Conservation (phyloP, 345 rosid genomes). For the Pugionium cornutum region DNA sequence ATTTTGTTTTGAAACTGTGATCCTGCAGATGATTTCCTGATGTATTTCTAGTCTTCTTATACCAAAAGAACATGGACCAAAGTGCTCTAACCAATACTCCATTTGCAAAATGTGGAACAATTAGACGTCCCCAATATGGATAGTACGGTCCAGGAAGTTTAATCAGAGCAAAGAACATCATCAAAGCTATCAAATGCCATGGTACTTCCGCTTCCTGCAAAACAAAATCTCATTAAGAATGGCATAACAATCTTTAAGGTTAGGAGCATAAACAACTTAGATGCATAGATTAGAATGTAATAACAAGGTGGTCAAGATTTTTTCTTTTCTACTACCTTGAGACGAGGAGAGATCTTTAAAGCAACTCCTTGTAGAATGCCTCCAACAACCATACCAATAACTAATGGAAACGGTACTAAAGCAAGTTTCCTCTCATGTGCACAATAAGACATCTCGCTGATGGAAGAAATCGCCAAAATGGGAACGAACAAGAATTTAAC, state of each 20-base stretch:
- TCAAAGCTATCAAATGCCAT: constrained; percentile 76
- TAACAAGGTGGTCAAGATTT: background rate
- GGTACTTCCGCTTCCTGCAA: constrained; percentile 83
- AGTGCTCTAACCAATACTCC: constrained; percentile 67
- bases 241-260: background rate
- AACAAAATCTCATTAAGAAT: constrained; percentile 10
- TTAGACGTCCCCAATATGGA: constrained; percentile 82
- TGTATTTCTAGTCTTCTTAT: constrained; percentile 49
- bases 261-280: background rate
- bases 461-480: constrained; percentile 63
- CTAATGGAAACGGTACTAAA: constrained; percentile 65
- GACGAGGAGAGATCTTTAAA: constrained; percentile 65
- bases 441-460: constrained; percentile 98
- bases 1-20: constrained; percentile 20
- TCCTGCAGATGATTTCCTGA: constrained; percentile 29
- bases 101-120: constrained; percentile 82
- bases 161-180: constrained; percentile 57
- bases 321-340: constrained; percentile 53
- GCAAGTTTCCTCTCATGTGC: constrained; percentile 78
- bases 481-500: constrained; percentile 73
- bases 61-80: constrained; percentile 62
- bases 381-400: constrained; percentile 62
- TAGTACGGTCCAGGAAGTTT: constrained; percentile 86
- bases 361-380: constrained; percentile 58
- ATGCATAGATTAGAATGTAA: background rate